phyloP scores from a whole-genome alignment of 1,284 basidiomycete species.

The Trichosporon asahii region DNA sequence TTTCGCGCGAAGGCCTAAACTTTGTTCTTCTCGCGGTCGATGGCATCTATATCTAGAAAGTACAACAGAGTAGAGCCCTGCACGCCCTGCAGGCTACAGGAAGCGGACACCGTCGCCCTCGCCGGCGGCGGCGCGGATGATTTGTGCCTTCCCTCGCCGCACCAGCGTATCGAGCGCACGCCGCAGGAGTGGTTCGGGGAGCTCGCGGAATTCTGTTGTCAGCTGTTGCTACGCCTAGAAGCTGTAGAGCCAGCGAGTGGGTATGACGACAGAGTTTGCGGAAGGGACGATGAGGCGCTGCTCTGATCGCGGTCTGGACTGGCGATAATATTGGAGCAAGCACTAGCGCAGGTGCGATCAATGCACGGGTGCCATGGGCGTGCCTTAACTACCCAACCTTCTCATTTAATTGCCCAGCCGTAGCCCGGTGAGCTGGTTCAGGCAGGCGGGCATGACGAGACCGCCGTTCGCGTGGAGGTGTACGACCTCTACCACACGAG shows the following conservation, averaged over 20 bases:
- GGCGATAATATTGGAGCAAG: neutral
- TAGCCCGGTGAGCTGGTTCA: neutral
- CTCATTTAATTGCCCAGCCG: neutral
- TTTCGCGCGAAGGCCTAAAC: neutral
- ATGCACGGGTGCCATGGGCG: neutral
- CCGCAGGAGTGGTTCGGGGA: slow-evolving; percentile 52
- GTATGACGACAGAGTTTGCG: neutral
- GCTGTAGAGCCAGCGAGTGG: neutral
- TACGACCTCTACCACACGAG: neutral
- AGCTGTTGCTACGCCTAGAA: neutral
- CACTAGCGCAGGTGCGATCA: neutral
- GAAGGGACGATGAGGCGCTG: neutral
- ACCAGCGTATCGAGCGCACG: slow-evolving; percentile 54
- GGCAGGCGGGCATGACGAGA: neutral
- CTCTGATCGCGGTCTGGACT: neutral
- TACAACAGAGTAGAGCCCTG: neutral
- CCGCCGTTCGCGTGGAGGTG: neutral
- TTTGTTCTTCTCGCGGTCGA: neutral
- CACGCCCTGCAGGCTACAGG: slow-evolving; percentile 32
- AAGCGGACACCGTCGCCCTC: slow-evolving; percentile 56
- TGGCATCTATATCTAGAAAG: neutral
- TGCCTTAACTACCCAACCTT: neutral
- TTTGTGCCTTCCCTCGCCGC: slow-evolving; percentile 55
- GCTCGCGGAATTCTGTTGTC: slow-evolving; percentile 52
- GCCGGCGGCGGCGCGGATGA: slow-evolving; percentile 53